Percentiles rank a stretch among this genome's conserved stretches.
phyloP scores from a whole-genome alignment of 2,329 filamentous ascomycete species.

The Lecanoromycetidae sp. region DNA sequence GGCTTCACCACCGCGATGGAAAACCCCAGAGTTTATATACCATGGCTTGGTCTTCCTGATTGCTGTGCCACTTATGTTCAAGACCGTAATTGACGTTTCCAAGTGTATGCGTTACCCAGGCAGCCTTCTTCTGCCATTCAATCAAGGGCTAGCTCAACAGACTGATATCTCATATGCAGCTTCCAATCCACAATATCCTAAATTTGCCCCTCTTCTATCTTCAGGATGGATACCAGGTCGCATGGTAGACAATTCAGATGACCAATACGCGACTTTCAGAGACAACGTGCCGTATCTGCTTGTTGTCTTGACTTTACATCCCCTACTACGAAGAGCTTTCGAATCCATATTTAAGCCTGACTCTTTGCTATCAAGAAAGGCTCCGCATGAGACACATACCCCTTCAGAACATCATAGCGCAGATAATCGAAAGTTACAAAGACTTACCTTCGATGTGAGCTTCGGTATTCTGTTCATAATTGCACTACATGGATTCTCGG shows the following conservation, averaged over 20 bases:
- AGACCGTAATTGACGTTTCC: slow-evolving; percentile 75
- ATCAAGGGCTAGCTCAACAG: no score
- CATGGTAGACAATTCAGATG: slow-evolving; percentile 86
- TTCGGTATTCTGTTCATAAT: slow-evolving; percentile 72
- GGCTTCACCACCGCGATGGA: slow-evolving; percentile 61
- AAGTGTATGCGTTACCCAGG: slow-evolving; percentile 44
- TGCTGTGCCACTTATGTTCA: slow-evolving; percentile 77
- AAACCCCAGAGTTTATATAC: slow-evolving; percentile 69
- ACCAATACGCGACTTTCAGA: slow-evolving; percentile 76
- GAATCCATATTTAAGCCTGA: slow-evolving; percentile 41
- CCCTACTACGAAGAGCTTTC: slow-evolving; percentile 61
- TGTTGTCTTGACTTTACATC: slow-evolving; percentile 63
- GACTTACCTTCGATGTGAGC: slow-evolving; percentile 66
- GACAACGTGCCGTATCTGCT: slow-evolving; percentile 73
- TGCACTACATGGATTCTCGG: slow-evolving; percentile 73
- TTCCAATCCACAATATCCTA: slow-evolving; percentile 66
- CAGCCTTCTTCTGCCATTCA: no score
- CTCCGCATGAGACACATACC: no score
- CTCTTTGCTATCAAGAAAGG: no score
- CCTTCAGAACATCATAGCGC: slow-evolving; percentile 28
- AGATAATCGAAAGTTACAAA: slow-evolving; percentile 51
- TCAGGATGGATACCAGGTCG: slow-evolving; percentile 87
- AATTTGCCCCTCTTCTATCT: slow-evolving; percentile 58
- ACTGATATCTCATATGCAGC: slow-evolving; percentile 36
- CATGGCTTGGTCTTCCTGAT: slow-evolving; percentile 60